Base-by-base conservation (phyloP, 2,329 filamentous ascomycete species). In the Stromatinia cepivora region DNA sequence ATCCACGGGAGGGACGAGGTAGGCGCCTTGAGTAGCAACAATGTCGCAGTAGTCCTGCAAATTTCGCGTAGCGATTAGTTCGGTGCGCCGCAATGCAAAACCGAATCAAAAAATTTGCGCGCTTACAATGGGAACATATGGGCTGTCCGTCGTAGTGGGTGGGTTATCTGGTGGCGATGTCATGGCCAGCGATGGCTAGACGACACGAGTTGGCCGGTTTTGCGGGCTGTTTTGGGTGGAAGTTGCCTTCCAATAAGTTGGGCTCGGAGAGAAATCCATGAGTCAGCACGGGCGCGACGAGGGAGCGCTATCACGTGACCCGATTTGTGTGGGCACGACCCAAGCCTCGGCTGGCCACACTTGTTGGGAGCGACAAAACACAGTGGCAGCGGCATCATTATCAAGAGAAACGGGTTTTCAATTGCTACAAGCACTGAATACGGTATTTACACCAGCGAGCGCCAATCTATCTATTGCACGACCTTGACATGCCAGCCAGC, bases 391-490 rank as follows among this genome's bases (percentile, higher is more conserved):
- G n/a, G n/a, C n/a, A n/a, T n/a, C n/a, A n/a, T n/a, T n/a, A n/a
- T n/a, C n/a, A n/a, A n/a, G n/a, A n/a, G n/a, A n/a, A n/a, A n/a
- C n/a, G n/a, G n/a, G n/a, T n/a, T n/a, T n/a, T n/a, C n/a, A n/a
- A n/a, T n/a, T n/a, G n/a, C n/a, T n/a, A n/a, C n/a, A n/a, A n/a
- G n/a, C n/a, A n/a, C n/a, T n/a, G n/a, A n/a, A n/a, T n/a, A n/a
- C 28, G 8, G 28, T 3, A 53, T 11, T 11, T 4, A 53, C 11
- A 53, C 4, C 1, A 53, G 50, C 20, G 8, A 53, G 3, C 8
- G 50, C 50, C 13, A 53, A 53, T 53, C 50, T 53, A 53, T 53
- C 50, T 53, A 53, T 53, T 53, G n/a, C n/a, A n/a, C n/a, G n/a
- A n/a, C n/a, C n/a, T n/a, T n/a, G n/a, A n/a, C 4, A n/a, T 53